Evolutionary conservation across 345 rosid genomes (phyloP), one percentile per base, ranked within the genome.

Genomic region (Acer campestre): DNA sequence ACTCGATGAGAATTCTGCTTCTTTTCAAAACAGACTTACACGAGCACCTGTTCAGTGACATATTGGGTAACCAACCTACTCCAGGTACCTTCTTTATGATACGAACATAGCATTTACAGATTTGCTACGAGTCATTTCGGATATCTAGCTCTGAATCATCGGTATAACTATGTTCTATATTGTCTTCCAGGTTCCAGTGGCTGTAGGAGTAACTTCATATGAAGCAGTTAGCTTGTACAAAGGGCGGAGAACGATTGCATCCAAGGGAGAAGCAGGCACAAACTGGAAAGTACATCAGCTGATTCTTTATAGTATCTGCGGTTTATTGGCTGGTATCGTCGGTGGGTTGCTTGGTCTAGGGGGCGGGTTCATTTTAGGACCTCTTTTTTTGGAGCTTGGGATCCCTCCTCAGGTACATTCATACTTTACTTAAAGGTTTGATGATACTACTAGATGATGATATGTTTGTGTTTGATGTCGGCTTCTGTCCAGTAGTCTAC

Each of bases 331-430:
- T 66, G 91, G 87, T 35, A 31, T 81, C 0, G 83, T 85, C 55
- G 87, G 89, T 48, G 90, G 90, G 12, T 40, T 85, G 84, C 87
- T 87, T 56, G 89, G 89, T 61, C 84, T 84, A 10, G 86, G 88
- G 4, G 88, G 88, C 68, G 89, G 89, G 25, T 86, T 84, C 81
- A 85, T 85, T 58, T 73, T 85, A 73, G 85, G 88, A 0, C 90
- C 90, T 8, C 90, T 88, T 38, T 80, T 88, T 62, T 79, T 88
- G 42, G 88, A 85, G 70, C 53, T 87, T 62, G 91, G 89, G 44
- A 61, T 88, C 70, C 89, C 90, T 76, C 89, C 90, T 29, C 89
- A 88, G 88, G 90, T 88, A 25, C 49, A 56, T 27, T 68, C 40
- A 44, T 51, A 46, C 67, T 31, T 31, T 31, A 31, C 35, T 31